Evolutionary conservation across 2,329 filamentous ascomycete species (phyloP), one percentile per base, ranked within the genome.

Genomic region (Magnaporthiopsis poae): DNA sequence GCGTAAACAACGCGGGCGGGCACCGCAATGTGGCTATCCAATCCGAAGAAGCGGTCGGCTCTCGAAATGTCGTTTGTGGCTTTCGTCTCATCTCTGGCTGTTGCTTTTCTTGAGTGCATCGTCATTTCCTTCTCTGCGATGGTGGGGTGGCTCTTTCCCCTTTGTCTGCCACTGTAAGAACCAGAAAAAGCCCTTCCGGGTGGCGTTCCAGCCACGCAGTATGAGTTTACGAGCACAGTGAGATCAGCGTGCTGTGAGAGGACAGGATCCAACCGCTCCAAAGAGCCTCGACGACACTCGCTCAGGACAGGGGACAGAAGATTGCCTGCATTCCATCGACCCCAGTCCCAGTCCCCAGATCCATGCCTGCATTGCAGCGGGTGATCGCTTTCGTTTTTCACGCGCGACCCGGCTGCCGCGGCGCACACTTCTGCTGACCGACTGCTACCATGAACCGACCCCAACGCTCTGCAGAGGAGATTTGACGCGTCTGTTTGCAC

Each of bases 381-480:
- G 21, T 25, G 46, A 56, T 56, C 46, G 46, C 46, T 56, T 52
- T 4, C 46, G 46, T 21, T 56, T 52, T 4, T 5, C 46, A 52
- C 46, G 46, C 46, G 18, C 46, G 46, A 12, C 31, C 31, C 27
- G 46, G 46, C 46, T 15, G 39, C 46, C 46, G 46, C 36, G 9
- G 12, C 36, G 12, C 36, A 1, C 36, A 12, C 46, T 21, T 56
- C 21, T 56, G 46, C 46, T 56, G 46, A 25, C 61, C 61, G 61
- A 62, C 18, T 62, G 33, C 61, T 35, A 62, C 61, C 21, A 33
- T 62, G 61, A 62, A 18, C 21, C 29, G 61, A 62, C 61, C 61
- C 61, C 61, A 62, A 62, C 27, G 61, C 46, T 56, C 46, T 21
- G 8, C 21, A 4, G 7, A 11, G 46, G 46, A 25, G 46, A n/a